phyloP scores from a whole-genome alignment of 768 basidiomycete genomes.

The Pholiota conissans region DNA sequence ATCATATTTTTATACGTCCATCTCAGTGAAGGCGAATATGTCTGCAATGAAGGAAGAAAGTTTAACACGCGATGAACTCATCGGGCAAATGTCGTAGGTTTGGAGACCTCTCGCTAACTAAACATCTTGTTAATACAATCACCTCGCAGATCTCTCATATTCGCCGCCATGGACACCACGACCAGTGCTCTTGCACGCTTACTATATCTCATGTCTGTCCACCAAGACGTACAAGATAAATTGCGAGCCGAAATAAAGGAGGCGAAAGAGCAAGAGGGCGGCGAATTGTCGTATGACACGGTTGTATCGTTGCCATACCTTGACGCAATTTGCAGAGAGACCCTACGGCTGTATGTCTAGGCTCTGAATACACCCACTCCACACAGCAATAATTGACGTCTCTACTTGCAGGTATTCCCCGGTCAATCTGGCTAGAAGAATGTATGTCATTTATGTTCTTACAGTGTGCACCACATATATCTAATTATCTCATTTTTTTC shows the following conservation, averaged over 20 bases:
- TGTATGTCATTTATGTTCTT: slow-evolving; percentile 12
- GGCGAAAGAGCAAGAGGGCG: slow-evolving; percentile 24
- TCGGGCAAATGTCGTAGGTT: slow-evolving; percentile 31
- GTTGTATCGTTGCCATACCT: slow-evolving; percentile 34
- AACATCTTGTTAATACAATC: no score
- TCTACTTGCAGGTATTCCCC: slow-evolving; percentile 17
- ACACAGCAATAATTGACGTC: not conserved
- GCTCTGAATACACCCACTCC: not conserved
- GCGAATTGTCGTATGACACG: slow-evolving; percentile 32
- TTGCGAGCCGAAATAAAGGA: slow-evolving; percentile 21
- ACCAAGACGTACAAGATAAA: slow-evolving; percentile 22
- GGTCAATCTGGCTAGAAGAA: slow-evolving; percentile 21
- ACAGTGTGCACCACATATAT: not conserved
- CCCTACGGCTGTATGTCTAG: slow-evolving; percentile 30
- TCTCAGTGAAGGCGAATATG: slow-evolving; percentile 40
- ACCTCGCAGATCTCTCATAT: slow-evolving; percentile 21
- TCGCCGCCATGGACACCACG: slow-evolving; percentile 27
- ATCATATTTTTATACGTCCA: no score
- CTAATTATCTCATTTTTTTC: not conserved
- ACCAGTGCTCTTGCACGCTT: slow-evolving; percentile 20
- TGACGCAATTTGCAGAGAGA: slow-evolving; percentile 39
- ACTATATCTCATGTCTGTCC: slow-evolving; percentile 16
- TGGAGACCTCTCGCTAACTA: not conserved
- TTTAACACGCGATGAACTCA: slow-evolving; percentile 33
- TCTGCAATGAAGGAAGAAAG: slow-evolving; percentile 27